phyloP scores from a whole-genome alignment of 2,329 filamentous ascomycete species.

The Stemphylium beticola region DNA sequence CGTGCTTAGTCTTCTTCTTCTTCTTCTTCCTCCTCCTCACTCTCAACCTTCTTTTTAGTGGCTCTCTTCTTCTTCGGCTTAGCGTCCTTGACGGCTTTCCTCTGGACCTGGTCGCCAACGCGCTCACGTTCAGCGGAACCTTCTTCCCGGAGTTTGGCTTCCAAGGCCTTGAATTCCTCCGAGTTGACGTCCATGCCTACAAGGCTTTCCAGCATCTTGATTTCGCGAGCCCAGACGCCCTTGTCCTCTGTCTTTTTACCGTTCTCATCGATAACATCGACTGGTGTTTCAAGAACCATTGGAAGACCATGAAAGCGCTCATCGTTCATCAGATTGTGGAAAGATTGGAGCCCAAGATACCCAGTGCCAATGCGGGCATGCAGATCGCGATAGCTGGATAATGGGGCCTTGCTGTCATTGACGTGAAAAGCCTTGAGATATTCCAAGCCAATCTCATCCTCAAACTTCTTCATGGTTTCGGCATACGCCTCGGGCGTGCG shows the following conservation, averaged over 20 bases:
- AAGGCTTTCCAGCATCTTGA: conserved; percentile 88
- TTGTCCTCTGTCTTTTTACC: conserved; percentile 76
- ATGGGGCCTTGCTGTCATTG: conserved; percentile 94
- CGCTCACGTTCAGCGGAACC: conserved; percentile 76
- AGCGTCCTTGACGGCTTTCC: conserved; percentile 29
- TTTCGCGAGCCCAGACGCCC: conserved; percentile 87
- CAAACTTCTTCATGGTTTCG: conserved; percentile 76
- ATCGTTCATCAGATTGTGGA: conserved; percentile 90
- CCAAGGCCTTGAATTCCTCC: conserved; percentile 73
- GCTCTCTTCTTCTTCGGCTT: conserved; percentile 22
- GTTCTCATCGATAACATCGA: conserved; percentile 70
- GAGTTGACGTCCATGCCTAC: conserved; percentile 81
- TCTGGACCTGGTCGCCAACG: conserved; percentile 73
- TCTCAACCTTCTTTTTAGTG: conserved; percentile 24
- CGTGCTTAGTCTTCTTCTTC: conserved; percentile 18
- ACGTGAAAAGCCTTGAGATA: conserved; percentile 88
- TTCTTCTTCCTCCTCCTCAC: conserved; percentile 28
- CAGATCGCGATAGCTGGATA: conserved; percentile 80
- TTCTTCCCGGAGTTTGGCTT: conserved; percentile 67
- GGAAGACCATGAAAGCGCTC: conserved; percentile 76
- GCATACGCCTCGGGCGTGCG: conserved; percentile 75
- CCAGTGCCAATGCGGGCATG: conserved; percentile 97
- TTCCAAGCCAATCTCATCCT: conserved; percentile 74
- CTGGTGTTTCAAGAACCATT: conserved; percentile 96
- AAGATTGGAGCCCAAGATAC: conserved; percentile 87